Evolutionary conservation across 2,329 filamentous ascomycete species (phyloP).

Genomic region (Penicillium sp.): DNA sequence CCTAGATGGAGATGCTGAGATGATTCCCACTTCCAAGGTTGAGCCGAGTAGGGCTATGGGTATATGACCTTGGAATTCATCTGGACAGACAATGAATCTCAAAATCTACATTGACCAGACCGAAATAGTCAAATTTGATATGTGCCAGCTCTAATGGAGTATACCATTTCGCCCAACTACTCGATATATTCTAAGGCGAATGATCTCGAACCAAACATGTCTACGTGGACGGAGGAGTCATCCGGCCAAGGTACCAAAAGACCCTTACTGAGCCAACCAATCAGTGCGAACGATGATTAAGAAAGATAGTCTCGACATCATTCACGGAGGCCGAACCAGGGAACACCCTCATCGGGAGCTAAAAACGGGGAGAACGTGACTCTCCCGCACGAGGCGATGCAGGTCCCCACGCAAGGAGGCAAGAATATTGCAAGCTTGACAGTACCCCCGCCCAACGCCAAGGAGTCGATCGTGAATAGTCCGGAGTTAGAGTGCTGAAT

Average conservation of each 20-base stretch:
- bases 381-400: constrained; percentile 5
- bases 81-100: no score
- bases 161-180: no score
- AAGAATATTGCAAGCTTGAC: not conserved
- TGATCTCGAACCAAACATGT: no score
- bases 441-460: not conserved
- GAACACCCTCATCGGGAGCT: not conserved
- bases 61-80: no score
- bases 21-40: no score
- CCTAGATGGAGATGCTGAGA: no score
- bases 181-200: no score
- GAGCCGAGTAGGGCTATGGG: no score
- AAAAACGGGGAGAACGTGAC: not conserved
- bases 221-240: no score
- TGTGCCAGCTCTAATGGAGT: no score
- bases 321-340: not conserved
- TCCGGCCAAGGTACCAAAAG: not conserved
- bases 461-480: not conserved
- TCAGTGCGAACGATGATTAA: not conserved
- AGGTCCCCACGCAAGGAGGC: constrained; percentile 1
- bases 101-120: no score
- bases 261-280: not conserved
- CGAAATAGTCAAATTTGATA: no score
- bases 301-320: not conserved
- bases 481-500: not conserved